Base-by-base conservation (phyloP, 169 alveolate species). In the Cryptosporidium meleagridis region DNA sequence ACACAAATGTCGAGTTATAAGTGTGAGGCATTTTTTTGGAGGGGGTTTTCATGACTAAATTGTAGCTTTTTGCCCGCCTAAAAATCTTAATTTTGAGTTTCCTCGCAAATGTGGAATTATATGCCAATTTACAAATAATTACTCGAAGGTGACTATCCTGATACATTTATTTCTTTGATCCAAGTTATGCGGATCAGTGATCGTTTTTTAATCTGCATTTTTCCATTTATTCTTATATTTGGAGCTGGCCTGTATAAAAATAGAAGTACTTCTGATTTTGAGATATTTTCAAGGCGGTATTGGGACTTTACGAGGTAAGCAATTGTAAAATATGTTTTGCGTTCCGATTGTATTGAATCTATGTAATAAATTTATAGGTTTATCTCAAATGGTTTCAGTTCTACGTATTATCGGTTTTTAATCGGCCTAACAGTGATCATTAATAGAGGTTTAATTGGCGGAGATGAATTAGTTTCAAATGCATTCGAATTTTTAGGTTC, bases 281-380 rank as follows among this genome's bases (percentile, higher is more conserved):
- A 65, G 31, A 52, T 65, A 29, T 65, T 33, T 37, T 65, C 51
- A 23, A 65, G 51, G 59, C 39, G 84, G 10, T 70, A 45, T 31
- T 70, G 84, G 84, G 84, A 70, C 84, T 48, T 70, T 70, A 45
- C 67, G 9, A 39, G 84, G 84, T 70, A 48, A 70, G 84, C 8
- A 29, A 70, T 70, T 39, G 3, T 16, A 23, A 9, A 5, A 3
- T 2, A 29, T 0, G 3, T 9, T 29, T 0, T 21, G 26, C 3
- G 8, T 68, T 70, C 7, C 0, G 2, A n/a, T n/a, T 16, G 8
- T 67, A 16, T 33, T 31, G 33, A 67, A 3, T 37, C 14, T 9
- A 9, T 31, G 5, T 45, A 9, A n/a, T 18, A 12, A 67, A n/a
- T 70, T 45, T 39, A 12, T 10, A 70, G 59, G 65, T 18, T 45